phyloP scores from a whole-genome alignment of 768 basidiomycete species.

The Dacryopinax primogenitus region DNA sequence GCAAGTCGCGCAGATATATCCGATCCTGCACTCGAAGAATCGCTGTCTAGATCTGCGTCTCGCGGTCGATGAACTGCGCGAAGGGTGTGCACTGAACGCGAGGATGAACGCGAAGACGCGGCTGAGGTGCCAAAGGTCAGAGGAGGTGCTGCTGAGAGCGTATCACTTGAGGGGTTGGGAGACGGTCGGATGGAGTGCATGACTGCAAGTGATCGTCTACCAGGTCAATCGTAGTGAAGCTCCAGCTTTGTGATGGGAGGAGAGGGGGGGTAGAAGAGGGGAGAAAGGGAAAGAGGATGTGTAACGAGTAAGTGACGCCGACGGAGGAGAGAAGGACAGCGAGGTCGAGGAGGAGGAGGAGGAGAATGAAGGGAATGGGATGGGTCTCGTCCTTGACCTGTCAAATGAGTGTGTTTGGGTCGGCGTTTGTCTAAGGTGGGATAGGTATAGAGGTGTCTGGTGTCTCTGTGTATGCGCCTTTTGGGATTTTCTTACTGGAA shows the following conservation, averaged over 20 bases:
- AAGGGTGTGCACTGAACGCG: not conserved
- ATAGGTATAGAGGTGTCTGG: too few relatives aligned
- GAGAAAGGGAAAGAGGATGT: not conserved
- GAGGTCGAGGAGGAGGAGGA: not conserved
- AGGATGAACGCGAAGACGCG: not conserved
- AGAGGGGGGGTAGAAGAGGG: not conserved
- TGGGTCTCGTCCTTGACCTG: not conserved
- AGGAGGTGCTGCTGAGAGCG: constrained; percentile 2
- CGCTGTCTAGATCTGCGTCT: not conserved
- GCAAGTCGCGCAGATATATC: not conserved
- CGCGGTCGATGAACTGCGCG: not conserved
- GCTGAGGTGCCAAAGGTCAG: constrained; percentile 4
- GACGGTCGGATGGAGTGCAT: not conserved
- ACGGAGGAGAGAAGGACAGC: not conserved
- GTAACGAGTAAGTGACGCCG: not conserved
- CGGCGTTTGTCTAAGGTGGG: not conserved
- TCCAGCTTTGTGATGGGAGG: not conserved
- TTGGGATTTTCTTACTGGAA: constrained; percentile 6
- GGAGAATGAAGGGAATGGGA: not conserved
- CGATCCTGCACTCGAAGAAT: constrained; percentile 5
- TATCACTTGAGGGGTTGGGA: constrained; percentile 1
- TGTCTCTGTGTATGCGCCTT: constrained; percentile 8
- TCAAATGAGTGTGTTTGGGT: not conserved
- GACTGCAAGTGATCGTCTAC: not conserved
- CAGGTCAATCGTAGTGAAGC: not conserved